Evolutionary conservation across 2,329 filamentous ascomycete genomes (phyloP), one percentile per base, ranked within the genome.

Genomic region (Aspergillus ustus): DNA sequence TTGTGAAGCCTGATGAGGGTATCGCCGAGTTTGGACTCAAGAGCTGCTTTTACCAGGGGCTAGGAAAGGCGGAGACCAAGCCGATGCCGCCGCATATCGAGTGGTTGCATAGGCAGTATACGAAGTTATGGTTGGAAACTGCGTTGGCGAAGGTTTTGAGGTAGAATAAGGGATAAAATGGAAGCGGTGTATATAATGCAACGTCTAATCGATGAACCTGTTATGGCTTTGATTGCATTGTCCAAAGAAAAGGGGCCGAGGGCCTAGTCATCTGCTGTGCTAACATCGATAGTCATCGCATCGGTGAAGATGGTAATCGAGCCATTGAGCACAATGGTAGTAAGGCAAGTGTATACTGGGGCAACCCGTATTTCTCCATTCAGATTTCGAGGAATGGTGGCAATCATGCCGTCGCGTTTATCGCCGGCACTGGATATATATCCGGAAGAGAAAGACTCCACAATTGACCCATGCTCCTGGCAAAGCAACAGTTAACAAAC

Each of bases 1-100:
- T 81, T 13, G 76, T 90, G 17, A 87, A 91, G 75, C 80, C 82
- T 69, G 81, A 84, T 6, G 78, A 83, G 37, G 83, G 82, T 13
- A 83, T 87, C 62, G 89, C 84, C 2, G 87, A 89, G 73, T 85
- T 91, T 66, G 79, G 82, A 2, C 77, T 91, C 58, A 91, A 89
- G 82, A 89, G 85, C 77, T 81, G 80, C 68, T 91, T 83, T 82
- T 90, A 80, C 71, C 80, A 85, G 67, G 84, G 84, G 0, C 63
- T 80, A 50, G 81, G 81, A 2, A 82, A 78, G 69, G 75, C 75
- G 0, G 73, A 75, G 31, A 70, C 68, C 1, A 65, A 68, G 20
- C 82, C 83, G 0, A 83, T 86, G 80, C 78, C 79, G 11, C 60
- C 71, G 1, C 72, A 78, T 66, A 77, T 84, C 17, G 77, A 80